Evolutionary conservation across 202 grass and related monocot genomes (phyloP).

Genomic region (Setaria viridis): DNA sequence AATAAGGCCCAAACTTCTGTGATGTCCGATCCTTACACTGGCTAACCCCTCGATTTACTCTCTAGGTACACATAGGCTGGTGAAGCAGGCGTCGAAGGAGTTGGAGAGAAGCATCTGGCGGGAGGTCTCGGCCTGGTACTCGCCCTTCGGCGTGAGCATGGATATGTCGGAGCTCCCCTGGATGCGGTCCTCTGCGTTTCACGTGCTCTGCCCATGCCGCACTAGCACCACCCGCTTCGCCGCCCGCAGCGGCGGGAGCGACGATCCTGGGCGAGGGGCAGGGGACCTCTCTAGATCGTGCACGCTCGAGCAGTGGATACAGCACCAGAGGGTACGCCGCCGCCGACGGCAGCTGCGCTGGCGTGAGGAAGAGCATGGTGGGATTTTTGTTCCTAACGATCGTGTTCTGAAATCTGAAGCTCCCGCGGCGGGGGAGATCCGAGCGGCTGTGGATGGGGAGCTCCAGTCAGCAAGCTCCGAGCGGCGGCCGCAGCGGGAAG

Average conservation of each 20-base stretch:
- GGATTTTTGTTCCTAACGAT: slow-evolving; percentile 1
- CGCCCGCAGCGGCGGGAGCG: slow-evolving; percentile 56
- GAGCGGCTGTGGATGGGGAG: no score
- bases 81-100: slow-evolving; percentile 93
- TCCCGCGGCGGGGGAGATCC: no score
- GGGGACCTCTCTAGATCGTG: slow-evolving; percentile 44
- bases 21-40: no score
- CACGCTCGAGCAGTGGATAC: slow-evolving; percentile 58
- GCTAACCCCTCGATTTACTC: no score
- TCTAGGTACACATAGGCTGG: slow-evolving; percentile 43
- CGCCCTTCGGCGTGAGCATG: slow-evolving; percentile 88
- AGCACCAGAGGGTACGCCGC: neutral
- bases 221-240: slow-evolving; percentile 92
- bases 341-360: slow-evolving; percentile 14
- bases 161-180: slow-evolving; percentile 93
- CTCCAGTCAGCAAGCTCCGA: no score
- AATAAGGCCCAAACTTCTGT: no score
- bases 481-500: no score
- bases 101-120: slow-evolving; percentile 84
- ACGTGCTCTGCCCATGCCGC: slow-evolving; percentile 98
- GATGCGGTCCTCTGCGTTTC: slow-evolving; percentile 94
- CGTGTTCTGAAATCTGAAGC: no score
- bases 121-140: slow-evolving; percentile 87
- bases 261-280: neutral
- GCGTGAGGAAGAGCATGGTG: slow-evolving; percentile 44